Conservation (phyloP, 345 rosid genomes). For the Sisymbrium irio region DNA sequence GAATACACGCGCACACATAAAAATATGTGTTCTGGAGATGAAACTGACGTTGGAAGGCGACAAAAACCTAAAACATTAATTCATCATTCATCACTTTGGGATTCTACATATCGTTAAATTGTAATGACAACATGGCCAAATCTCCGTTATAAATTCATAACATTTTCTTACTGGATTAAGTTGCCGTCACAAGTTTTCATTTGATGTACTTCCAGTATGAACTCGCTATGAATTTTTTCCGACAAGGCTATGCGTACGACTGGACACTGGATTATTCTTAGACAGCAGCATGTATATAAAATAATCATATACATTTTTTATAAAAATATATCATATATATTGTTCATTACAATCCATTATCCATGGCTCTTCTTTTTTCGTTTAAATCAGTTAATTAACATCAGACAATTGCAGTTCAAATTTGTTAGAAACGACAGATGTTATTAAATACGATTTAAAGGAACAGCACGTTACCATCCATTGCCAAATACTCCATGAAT, state of each 20-base stretch:
- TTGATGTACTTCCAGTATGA: background rate
- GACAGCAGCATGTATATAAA: background rate
- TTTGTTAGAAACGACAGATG: conserved; percentile 4
- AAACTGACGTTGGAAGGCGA: conserved; percentile 6
- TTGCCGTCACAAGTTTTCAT: too few relatives aligned
- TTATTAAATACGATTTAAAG: conserved; percentile 12
- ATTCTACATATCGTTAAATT: background rate
- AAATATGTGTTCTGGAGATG: background rate
- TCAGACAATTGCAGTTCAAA: background rate
- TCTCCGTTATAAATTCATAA: background rate
- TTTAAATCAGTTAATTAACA: background rate
- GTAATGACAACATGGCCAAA: background rate
- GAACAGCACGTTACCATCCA: conserved; percentile 9
- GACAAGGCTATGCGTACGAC: too few relatives aligned
- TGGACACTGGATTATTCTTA: background rate
- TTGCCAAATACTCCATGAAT: background rate
- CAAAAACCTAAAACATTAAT: background rate
- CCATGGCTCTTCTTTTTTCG: too few relatives aligned
- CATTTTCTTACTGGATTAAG: too few relatives aligned
- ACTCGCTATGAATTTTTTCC: background rate
- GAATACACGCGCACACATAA: background rate
- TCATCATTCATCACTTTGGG: background rate
- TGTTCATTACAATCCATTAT: background rate
- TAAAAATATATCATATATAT: background rate
- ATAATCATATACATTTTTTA: background rate